A percentile compares a stretch with the other conserved stretches of the same genome.
Conservation (phyloP, 345 rosid genomes). For the Hypericum androsaemum region DNA sequence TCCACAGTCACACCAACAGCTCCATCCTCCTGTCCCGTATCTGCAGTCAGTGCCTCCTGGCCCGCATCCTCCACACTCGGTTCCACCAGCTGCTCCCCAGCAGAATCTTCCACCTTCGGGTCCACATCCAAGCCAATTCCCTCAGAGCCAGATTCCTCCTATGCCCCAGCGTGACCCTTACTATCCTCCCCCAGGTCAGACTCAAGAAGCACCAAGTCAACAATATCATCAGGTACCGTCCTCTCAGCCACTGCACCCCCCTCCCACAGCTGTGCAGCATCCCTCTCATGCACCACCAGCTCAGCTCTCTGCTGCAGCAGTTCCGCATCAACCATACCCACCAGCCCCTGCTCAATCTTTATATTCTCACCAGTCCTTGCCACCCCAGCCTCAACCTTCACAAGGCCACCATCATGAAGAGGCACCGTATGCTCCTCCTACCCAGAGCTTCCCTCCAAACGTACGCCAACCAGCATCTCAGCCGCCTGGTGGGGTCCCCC, state of each 20-base stretch:
- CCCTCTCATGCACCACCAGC: slow-evolving; percentile 44
- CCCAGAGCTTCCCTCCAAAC: slow-evolving; percentile 47
- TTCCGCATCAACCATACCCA: slow-evolving; percentile 52
- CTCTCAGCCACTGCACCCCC: slow-evolving; percentile 32
- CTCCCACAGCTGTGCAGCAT: slow-evolving; percentile 36
- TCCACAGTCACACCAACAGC: slow-evolving; percentile 37
- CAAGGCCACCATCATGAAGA: slow-evolving; percentile 60
- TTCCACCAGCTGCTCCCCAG: slow-evolving; percentile 32
- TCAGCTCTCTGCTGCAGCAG: slow-evolving; percentile 26
- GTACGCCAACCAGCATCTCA: slow-evolving; percentile 50
- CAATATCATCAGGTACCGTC: slow-evolving; percentile 48
- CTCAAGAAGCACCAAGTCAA: slow-evolving; percentile 49
- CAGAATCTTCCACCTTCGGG: slow-evolving; percentile 42
- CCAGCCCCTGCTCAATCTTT: slow-evolving; percentile 30
- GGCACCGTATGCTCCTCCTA: slow-evolving; percentile 37
- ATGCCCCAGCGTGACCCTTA: slow-evolving; percentile 63
- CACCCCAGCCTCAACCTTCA: slow-evolving; percentile 42
- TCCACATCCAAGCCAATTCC: slow-evolving; percentile 53
- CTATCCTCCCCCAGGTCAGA: slow-evolving; percentile 46
- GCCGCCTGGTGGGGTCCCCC: slow-evolving; percentile 33
- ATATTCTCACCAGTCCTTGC: slow-evolving; percentile 48
- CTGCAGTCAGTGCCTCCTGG: slow-evolving; percentile 26
- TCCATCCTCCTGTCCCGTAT: slow-evolving; percentile 25
- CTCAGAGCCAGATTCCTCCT: slow-evolving; percentile 34
- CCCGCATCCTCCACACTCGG: slow-evolving; percentile 23